Evolutionary conservation across 176 grass and related monocot genomes (phyloP), one percentile per base, ranked within the genome.

Genomic region (Phoenix roebelenii): DNA sequence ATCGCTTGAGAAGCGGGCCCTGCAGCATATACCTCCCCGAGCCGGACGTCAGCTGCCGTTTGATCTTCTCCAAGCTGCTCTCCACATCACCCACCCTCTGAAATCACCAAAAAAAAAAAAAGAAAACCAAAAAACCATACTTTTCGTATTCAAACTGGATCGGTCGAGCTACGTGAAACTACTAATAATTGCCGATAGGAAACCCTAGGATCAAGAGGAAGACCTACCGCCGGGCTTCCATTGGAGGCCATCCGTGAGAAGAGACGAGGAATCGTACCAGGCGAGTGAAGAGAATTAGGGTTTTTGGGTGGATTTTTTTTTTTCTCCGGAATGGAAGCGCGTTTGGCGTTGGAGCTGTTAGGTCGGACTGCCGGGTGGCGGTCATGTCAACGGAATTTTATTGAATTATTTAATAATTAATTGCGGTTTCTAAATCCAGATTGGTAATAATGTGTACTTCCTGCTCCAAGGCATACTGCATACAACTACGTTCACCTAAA

Each of bases 1-100:
- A 98, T 89, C 93, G 88, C 84, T 98, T 98, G 18, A 92, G 66
- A 81, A 98, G 71, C 59, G 82, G 88, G 0, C 87, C 88, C 60
- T 98, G 93, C 64, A 98, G 84, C 59, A 92, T 66, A 78, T 85
- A 98, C 72, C 88, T 82, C 57, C 87, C 93, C 64, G 93, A 71
- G 29, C 84, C 88, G 63, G 84, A 69, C 50, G 82, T 79, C 12
- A 98, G 87, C 79, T 98, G 81, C 70, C 82, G 82, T 79, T 98
- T 98, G 68, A 98, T 86, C 76, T 92, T 98, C 76, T 98, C 88
- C 73, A 98, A 80, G 69, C 76, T 92, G 67, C 72, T 88, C 53
- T 78, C 84, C 63, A 72, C 75, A 28, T 77, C 81, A 52, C 64
- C 74, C 20, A 66, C 55, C 68, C 72, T 70, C 79, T 80, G 69